Percentiles rank a stretch among this genome's conserved stretches.
Evolutionary conservation across 495 filamentous ascomycete genomes (phyloP).

Genomic region (Trichoderma gamsii): DNA sequence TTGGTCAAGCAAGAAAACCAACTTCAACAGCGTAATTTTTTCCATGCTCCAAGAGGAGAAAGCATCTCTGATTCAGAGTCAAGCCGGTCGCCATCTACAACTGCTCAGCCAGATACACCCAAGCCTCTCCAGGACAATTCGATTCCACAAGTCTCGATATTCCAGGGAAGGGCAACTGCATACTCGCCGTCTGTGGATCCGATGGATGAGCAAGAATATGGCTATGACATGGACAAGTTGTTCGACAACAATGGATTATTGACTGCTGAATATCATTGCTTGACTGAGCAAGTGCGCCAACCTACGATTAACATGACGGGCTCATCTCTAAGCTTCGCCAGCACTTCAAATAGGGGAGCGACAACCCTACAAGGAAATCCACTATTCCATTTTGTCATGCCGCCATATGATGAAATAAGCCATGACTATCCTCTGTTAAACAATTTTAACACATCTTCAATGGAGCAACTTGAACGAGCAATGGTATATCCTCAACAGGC

Average conservation of each 20-base stretch:
- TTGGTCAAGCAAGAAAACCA: constrained; percentile 76
- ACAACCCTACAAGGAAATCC: no score
- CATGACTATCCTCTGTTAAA: no score
- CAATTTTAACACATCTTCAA: not conserved
- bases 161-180: not conserved
- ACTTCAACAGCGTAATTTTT: constrained; percentile 49
- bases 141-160: not conserved
- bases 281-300: no score
- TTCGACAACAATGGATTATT: constrained; percentile 18
- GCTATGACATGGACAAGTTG: constrained; percentile 34
- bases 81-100: constrained; percentile 45
- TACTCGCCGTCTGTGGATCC: not conserved
- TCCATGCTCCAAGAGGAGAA: constrained; percentile 33
- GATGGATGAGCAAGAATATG: constrained; percentile 31
- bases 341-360: no score
- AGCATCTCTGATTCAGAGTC: constrained; percentile 51
- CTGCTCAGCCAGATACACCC: constrained; percentile 34
- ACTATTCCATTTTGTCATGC: no score
- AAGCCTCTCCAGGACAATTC: constrained; percentile 31
- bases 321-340: no score
- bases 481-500: not conserved
- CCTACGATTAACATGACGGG: no score
- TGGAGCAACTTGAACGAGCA: not conserved
- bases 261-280: no score
- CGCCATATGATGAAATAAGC: no score